Conservation (phyloP, 1,284 basidiomycete species). For the Sanghuangporus baumii region DNA sequence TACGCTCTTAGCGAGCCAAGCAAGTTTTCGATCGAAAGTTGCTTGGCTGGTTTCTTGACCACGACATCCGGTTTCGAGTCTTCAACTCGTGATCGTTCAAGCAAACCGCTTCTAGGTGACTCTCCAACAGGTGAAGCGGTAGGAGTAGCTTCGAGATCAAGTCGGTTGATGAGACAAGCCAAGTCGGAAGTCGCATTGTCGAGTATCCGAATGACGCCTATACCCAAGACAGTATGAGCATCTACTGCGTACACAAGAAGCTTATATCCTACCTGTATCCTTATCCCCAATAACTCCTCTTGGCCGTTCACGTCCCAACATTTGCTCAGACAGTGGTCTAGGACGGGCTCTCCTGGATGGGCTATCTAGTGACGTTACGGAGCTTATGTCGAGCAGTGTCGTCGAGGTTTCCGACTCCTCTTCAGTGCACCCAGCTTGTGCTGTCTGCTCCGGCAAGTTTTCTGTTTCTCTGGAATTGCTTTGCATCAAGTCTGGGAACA, state of each 20-base stretch:
- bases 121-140: constrained; percentile 26
- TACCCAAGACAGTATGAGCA: constrained; percentile 10
- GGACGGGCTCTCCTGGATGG: constrained; percentile 46
- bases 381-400: constrained; percentile 20
- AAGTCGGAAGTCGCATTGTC: constrained; percentile 74
- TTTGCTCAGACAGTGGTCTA: constrained; percentile 62
- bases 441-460: constrained; percentile 9
- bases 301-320: constrained; percentile 44
- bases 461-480: constrained; percentile 19
- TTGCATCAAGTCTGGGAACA: constrained; percentile 39
- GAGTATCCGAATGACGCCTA: constrained; percentile 61
- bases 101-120: not conserved
- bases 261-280: constrained; percentile 36
- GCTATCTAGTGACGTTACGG: constrained; percentile 29
- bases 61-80: constrained; percentile 24
- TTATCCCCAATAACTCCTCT: constrained; percentile 48
- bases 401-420: constrained; percentile 34
- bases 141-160: constrained; percentile 72
- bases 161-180: constrained; percentile 64
- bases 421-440: constrained; percentile 46
- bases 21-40: constrained; percentile 40
- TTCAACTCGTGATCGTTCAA: constrained; percentile 2
- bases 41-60: constrained; percentile 21
- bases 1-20: constrained; percentile 58
- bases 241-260: not conserved